phyloP scores from a whole-genome alignment of 2,329 filamentous ascomycete species.

The Chrysoporthe puriensis region DNA sequence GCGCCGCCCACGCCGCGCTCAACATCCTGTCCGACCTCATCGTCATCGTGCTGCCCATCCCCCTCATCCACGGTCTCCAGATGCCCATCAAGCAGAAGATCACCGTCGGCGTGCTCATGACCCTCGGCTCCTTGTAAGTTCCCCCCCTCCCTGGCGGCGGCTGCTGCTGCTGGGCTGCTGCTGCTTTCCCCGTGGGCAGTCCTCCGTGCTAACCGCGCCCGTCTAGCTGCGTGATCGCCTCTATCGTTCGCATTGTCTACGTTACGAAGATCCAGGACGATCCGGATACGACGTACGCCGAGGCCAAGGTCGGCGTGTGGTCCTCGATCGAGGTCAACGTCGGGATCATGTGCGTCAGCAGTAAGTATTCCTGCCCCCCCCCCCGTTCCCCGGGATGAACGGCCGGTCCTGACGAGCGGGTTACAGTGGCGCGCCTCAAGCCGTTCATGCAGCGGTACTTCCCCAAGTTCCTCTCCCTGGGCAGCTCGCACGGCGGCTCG shows the following conservation, averaged over 20 bases:
- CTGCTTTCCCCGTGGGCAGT: no score
- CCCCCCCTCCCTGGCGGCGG: no score
- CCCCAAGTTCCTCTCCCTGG: neutral
- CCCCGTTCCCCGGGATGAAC: no score
- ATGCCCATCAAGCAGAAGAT: constrained; percentile 49
- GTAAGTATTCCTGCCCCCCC: neutral
- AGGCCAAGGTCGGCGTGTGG: constrained; percentile 2
- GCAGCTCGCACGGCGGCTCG: neutral
- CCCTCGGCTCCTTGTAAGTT: constrained; percentile 20
- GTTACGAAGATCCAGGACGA: neutral
- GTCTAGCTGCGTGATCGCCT: neutral
- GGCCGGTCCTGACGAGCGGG: neutral
- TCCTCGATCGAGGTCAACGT: neutral
- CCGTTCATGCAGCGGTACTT: neutral
- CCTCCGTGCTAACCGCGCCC: neutral
- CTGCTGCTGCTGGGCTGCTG: no score
- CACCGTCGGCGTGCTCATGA: constrained; percentile 35
- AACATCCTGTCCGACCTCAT: constrained; percentile 42
- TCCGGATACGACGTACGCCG: neutral
- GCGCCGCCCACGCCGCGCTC: neutral
- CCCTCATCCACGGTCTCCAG: constrained; percentile 44
- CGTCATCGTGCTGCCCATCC: constrained; percentile 47
- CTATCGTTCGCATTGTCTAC: neutral
- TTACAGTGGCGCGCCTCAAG: neutral
- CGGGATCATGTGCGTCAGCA: neutral